Percentiles rank a stretch among this genome's conserved stretches.
These are phyloP conservation scores for Triadica sebifera DNA, from an alignment of 345 rosid genomes.

Conservation along the genomic window DNA sequence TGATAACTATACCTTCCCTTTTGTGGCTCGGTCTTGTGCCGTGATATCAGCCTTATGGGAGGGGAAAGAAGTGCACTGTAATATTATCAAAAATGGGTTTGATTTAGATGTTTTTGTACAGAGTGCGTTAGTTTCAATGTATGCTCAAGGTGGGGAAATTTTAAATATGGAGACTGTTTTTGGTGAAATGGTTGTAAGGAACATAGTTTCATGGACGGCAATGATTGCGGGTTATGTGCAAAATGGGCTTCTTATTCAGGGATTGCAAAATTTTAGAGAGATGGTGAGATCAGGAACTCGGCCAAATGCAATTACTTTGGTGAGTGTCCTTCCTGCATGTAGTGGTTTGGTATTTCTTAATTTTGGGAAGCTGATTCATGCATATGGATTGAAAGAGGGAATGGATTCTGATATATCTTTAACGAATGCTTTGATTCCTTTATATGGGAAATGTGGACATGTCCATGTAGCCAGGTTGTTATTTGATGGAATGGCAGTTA, in stretches of 20 bases:
- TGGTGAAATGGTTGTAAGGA: conserved; percentile 4
- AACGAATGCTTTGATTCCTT: conserved; percentile 2
- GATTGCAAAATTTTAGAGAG: conserved; percentile 2
- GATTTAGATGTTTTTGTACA: not conserved
- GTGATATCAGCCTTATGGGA: not conserved
- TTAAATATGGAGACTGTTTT: not conserved
- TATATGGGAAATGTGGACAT: conserved; percentile 15
- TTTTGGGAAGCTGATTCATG: conserved; percentile 7
- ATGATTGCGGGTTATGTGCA: conserved; percentile 10
- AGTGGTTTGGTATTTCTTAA: not conserved
- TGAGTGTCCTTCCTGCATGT: conserved; percentile 13
- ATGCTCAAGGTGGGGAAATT: conserved; percentile 7
- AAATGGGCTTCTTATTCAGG: conserved; percentile 7
- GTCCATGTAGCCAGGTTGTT: not conserved
- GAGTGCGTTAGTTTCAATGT: conserved; percentile 9
- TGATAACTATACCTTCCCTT: conserved; percentile 4
- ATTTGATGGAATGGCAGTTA: conserved; percentile 11
- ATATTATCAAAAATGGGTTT: conserved; percentile 5
- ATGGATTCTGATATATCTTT: conserved; percentile 2
- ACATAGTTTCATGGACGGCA: conserved; percentile 7
- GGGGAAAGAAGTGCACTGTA: conserved; percentile 13
- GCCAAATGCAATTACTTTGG: conserved; percentile 9
- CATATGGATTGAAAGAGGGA: not conserved
- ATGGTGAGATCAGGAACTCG: conserved; percentile 9
- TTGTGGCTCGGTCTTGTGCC: not conserved